These are phyloP conservation scores for Cynanchum wilfordii DNA, from an alignment of 257 asterid genomes.

Conservation along the genomic window DNA sequence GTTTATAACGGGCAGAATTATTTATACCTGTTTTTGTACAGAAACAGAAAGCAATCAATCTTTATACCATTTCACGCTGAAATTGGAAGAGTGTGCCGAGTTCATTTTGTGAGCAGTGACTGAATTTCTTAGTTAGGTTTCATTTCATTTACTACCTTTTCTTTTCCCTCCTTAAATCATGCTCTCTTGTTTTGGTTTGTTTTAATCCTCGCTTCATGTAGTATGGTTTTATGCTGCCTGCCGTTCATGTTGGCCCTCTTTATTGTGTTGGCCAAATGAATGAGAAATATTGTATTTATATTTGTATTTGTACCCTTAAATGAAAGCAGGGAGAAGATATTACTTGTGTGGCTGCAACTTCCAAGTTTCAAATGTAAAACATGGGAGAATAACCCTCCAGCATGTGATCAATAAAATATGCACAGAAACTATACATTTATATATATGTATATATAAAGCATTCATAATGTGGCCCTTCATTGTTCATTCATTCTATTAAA, in stretches of 20 bases:
- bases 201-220: neutral
- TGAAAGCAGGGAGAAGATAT: neutral
- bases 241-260: neutral
- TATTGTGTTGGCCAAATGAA: neutral
- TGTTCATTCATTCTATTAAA: neutral
- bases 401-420: too few relatives aligned
- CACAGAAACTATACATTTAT: neutral
- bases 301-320: neutral
- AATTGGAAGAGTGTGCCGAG: neutral
- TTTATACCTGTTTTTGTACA: constrained; percentile 3
- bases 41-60: neutral
- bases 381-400: too few relatives aligned
- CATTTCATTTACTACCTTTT: neutral
- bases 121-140: neutral
- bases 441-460: neutral
- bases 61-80: neutral
- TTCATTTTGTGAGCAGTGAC: neutral
- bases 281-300: neutral
- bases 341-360: neutral
- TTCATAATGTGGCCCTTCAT: neutral
- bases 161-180: too few relatives aligned
- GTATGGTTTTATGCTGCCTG: neutral
- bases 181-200: neutral
- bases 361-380: too few relatives aligned
- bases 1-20: neutral